Evolutionary conservation across 352 stramenopile genomes (phyloP).

Genomic region (Ophiocytium majus): DNA sequence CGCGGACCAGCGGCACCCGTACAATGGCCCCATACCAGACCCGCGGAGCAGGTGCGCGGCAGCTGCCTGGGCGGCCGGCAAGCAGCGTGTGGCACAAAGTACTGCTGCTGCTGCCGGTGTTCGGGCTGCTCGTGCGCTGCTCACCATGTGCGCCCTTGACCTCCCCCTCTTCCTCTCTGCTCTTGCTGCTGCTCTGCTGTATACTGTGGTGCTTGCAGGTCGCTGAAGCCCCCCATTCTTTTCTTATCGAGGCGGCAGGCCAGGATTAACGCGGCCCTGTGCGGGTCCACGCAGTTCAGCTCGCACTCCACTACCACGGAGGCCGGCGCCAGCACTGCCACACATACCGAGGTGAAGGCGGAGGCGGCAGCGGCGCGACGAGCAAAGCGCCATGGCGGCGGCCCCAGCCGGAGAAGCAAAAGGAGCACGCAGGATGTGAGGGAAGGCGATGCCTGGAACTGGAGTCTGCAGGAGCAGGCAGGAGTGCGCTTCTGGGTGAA

Average conservation of each 20-base stretch:
- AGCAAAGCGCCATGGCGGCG: background rate
- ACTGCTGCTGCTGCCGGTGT: too few species aligned
- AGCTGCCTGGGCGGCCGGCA: background rate
- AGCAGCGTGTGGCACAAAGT: too few species aligned
- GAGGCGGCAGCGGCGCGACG: background rate
- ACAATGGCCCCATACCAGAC: background rate
- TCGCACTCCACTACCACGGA: background rate
- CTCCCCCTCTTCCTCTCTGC: too few species aligned
- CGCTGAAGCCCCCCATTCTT: background rate
- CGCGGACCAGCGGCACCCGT: background rate
- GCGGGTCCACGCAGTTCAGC: background rate
- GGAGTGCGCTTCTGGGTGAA: constrained; percentile 6
- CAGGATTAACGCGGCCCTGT: background rate
- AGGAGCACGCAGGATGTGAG: background rate
- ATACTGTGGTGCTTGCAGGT: background rate
- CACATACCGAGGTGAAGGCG: background rate
- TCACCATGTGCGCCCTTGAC: too few species aligned
- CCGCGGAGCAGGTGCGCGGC: background rate
- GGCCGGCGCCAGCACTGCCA: background rate
- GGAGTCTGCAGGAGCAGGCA: background rate
- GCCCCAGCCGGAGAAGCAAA: background rate
- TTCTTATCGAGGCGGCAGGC: background rate
- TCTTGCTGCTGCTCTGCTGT: background rate
- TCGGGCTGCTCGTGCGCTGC: too few species aligned
- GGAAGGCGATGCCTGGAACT: background rate